Evolutionary conservation across 1,139 yeast species (phyloP), one percentile per base, ranked within the genome.

Genomic region (Pichia sp.): DNA sequence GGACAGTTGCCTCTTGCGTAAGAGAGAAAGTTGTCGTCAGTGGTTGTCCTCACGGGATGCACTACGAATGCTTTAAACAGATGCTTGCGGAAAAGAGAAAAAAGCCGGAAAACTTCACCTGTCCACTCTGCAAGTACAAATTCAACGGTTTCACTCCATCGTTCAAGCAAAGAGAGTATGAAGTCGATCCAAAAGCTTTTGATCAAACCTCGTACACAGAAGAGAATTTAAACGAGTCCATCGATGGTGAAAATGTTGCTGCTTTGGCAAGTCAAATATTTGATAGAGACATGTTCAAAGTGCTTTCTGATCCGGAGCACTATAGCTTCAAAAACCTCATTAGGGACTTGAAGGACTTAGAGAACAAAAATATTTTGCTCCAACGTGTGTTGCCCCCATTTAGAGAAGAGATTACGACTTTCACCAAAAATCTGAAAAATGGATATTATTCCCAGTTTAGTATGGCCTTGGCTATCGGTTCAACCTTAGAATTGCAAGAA

Each of bases 1-100:
- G n/a, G n/a, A 29, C 23, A 10, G 17, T 27, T n/a, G 34, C 46
- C 3, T 15, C 33, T 17, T 44, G 46, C 34, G 40, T 49, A 4
- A 44, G 42, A 28, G 45, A 49, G n/a, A 56, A 58, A 9, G 40
- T 60, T 27, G 76, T 74, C 5, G 60, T 70, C 14, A 62, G 72
- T 4, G 75, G 84, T 3, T 81, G 91, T 60, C 78, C 82, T 17
- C 93, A 81, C 56, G 77, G 75, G 9, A 69, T 80, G 60, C 93
- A 81, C 54, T 66, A 60, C 44, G 50, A 56, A 12, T 82, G 93
- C 54, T 74, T 52, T 56, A 52, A 20, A 51, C 51, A 51, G 58
- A 54, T 54, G 63, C 46, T 55, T 55, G 53, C 45, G 11, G 48
- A 49, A 26, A 47, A 46, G 22, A 25, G 34, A 5, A 29, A 38